Base-by-base conservation (phyloP, 306 rosid species). In the Lathyrus tuberosus region DNA sequence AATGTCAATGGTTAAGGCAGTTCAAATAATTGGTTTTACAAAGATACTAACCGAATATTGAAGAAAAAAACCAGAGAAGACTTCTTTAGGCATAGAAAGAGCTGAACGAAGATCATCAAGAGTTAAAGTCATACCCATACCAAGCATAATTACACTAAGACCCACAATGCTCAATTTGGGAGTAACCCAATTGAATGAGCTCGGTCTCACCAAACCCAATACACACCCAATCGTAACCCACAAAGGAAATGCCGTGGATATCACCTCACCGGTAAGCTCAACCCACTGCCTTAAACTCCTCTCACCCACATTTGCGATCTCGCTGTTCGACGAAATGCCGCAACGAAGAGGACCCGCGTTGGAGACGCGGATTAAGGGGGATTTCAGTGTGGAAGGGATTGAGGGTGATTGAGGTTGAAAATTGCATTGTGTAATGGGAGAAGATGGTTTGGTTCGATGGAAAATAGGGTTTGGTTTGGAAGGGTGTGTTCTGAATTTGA, bases 101-200 rank as follows among this genome's bases (percentile, higher is more conserved):
- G 92, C 92, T 5, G 82, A 87, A 10, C 87, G 89, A 76, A 92
- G 91, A 82, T 92, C 95, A 43, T 83, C 82, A n/a, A 92, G 74
- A 16, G 96, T 87, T 65, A 92, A 88, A 10, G 96, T 89, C 96
- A 89, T 92, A n/a, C 98, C 96, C 98, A 92, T 92, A 5, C 96
- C 95, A 56, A 92, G 86, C 98, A 89, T 92, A 40, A 88, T 84
- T 3, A 85, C 16, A 0, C 81, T 84, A 28, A 92, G 74, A 2
- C 98, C 96, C 10, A 75, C 20, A 17, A 92, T 70, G 5, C 73
- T 89, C 77, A 76, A 78, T 41, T 69, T 75, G 17, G 96, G 95
- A 15, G 76, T 86, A 46, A 92, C 90, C 98, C 98, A 92, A 37
- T 77, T 76, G 82, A 81, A 89, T 17, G 72, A 83, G 60, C 18